These are phyloP conservation scores for Cercospora citrullina DNA, from an alignment of 2,329 filamentous ascomycete species.

Conservation along the genomic window DNA sequence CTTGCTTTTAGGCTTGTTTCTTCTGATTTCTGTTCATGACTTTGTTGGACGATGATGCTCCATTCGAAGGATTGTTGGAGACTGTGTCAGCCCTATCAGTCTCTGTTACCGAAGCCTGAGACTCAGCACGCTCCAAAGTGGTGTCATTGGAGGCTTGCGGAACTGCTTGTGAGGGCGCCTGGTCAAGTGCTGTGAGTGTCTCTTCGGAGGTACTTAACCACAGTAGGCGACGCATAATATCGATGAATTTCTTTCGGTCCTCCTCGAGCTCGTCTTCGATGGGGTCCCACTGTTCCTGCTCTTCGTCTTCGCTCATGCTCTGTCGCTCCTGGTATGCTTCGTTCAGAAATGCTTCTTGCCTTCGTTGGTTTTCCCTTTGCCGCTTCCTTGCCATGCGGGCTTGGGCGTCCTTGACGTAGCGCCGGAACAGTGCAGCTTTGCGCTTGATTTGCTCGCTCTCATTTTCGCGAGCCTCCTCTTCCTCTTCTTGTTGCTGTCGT, in stretches of 20 bases:
- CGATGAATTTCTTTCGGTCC: conserved; percentile 47
- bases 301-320: conserved; percentile 37
- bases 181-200: neutral
- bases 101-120: neutral
- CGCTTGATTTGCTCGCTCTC: conserved; percentile 53
- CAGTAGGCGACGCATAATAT: conserved; percentile 49
- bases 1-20: conserved; percentile 23
- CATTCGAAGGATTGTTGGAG: neutral
- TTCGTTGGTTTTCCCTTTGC: conserved; percentile 45
- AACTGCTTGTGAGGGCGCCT: neutral
- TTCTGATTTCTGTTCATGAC: conserved; percentile 13
- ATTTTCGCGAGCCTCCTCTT: conserved; percentile 49
- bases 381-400: conserved; percentile 44
- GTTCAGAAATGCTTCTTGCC: conserved; percentile 49
- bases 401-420: conserved; percentile 49
- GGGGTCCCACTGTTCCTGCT: conserved; percentile 50
- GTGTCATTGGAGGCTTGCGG: neutral
- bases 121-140: neutral
- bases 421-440: conserved; percentile 51
- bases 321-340: conserved; percentile 46
- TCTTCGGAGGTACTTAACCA: conserved; percentile 44
- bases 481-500: conserved; percentile 46
- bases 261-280: conserved; percentile 51
- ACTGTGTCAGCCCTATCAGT: neutral
- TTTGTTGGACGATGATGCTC: conserved; percentile 62